Evolutionary conservation across 345 rosid species (phyloP), one percentile per base, ranked within the genome.

Genomic region (Salix arbutifolia): DNA sequence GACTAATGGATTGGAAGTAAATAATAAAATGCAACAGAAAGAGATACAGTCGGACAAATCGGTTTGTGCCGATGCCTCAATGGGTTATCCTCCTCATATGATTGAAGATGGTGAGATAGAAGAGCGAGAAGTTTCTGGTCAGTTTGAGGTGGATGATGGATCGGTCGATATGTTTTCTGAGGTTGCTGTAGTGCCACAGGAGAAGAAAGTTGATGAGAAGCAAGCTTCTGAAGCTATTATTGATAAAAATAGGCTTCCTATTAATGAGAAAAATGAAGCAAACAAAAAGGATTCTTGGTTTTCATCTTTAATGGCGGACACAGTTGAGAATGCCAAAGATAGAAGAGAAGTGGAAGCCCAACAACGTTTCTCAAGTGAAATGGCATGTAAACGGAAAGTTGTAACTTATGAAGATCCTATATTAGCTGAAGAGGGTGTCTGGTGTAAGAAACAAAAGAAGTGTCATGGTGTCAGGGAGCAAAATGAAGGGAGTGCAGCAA

Each of bases 41-140:
- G 84, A 83, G 77, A 75, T 80, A 83, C 91, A 74, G 40, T 37
- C 30, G 38, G 85, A 76, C 78, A 85, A 76, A 67, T 52, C 76
- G 61, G 80, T 74, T 66, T 10, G 21, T 79, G 52, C 73, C 60
- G 66, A 26, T 82, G 83, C 76, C 40, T 21, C 70, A 65, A 23
- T 44, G 37, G 71, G 42, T 56, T 78, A 76, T 7, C 19, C 72
- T 56, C 60, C 70, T 78, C 74, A 44, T 40, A 76, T 81, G 61
- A 78, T 78, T 78, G 85, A 86, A 78, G 83, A 83, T 72, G 84
- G 75, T 19, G 91, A 82, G 67, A 79, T 79, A 31, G 94, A 89
- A 83, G 91, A 87, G 78, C 88, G 90, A 77, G 94, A 89, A 82
- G 77, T 89, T 75, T 85, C 85, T 74, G 90, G 85, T 26, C 84